These are phyloP conservation scores for Lophiotrema nucula DNA, from an alignment of 495 filamentous ascomycete species.

Conservation along the genomic window DNA sequence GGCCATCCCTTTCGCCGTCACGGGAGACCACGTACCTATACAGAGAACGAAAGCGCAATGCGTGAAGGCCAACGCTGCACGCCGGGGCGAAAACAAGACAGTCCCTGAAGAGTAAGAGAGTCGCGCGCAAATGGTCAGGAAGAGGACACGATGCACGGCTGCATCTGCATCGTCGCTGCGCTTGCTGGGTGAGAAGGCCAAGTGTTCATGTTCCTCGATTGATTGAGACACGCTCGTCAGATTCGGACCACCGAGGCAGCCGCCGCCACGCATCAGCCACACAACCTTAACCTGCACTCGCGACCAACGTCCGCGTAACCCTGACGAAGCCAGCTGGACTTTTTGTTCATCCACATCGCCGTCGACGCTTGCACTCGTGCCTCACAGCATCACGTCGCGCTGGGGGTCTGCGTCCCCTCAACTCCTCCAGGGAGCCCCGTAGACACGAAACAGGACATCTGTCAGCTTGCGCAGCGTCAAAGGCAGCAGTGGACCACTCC, in stretches of 20 bases:
- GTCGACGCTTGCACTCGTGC: no score
- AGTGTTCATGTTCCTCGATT: conserved; percentile 23
- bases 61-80: neutral
- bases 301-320: neutral
- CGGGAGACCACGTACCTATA: conserved; percentile 30
- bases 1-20: conserved; percentile 31
- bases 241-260: conserved; percentile 5
- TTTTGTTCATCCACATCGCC: no score
- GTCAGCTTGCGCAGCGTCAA: neutral
- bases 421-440: no score
- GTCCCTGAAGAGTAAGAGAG: neutral
- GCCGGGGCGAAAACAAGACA: neutral
- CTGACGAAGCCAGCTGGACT: no score
- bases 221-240: no score
- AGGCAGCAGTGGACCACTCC: neutral
- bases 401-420: no score
- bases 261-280: neutral
- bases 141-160: conserved; percentile 22
- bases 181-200: conserved; percentile 15
- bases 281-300: neutral
- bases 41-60: conserved; percentile 18
- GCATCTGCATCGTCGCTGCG: neutral
- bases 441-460: conserved; percentile 8
- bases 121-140: conserved; percentile 16
- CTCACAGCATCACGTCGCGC: no score